Evolutionary conservation across 306 rosid species (phyloP).

Genomic region (Hippophae rhamnoides): DNA sequence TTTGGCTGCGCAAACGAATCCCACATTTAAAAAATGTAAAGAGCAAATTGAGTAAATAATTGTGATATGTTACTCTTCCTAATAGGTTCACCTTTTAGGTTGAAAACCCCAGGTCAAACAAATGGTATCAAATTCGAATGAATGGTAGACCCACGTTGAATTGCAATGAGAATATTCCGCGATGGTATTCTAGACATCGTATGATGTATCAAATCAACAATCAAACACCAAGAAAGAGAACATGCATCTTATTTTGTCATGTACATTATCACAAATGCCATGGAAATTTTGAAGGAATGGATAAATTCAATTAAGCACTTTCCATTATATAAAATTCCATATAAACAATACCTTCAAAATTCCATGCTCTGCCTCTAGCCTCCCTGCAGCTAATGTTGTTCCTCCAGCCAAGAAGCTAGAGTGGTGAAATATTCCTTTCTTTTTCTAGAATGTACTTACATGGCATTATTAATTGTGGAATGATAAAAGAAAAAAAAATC

Average conservation of each 20-base stretch:
- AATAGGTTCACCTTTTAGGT: too few species aligned
- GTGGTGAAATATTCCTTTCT: slow-evolving; percentile 80
- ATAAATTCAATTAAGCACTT: neutral
- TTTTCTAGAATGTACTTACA: slow-evolving; percentile 43
- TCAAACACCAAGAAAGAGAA: too few species aligned
- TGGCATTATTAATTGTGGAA: slow-evolving; percentile 9
- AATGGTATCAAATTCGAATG: too few species aligned
- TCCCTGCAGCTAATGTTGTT: slow-evolving; percentile 81
- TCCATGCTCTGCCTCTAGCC: slow-evolving; percentile 64
- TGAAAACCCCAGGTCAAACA: too few species aligned
- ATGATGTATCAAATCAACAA: too few species aligned
- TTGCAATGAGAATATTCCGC: too few species aligned
- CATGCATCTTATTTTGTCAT: neutral
- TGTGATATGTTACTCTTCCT: too few species aligned
- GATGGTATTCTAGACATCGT: too few species aligned
- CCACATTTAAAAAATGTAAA: too few species aligned
- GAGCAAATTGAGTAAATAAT: too few species aligned
- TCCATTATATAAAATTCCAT: neutral
- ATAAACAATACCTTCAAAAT: slow-evolving; percentile 51
- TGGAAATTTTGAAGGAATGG: neutral
- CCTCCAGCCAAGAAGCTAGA: slow-evolving; percentile 94
- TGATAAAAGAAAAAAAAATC: neutral
- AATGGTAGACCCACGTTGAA: too few species aligned
- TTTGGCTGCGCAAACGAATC: too few species aligned
- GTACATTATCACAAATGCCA: neutral